These are phyloP conservation scores for Diaporthe velutina DNA, from an alignment of 2,329 filamentous ascomycete species.

Conservation along the genomic window DNA sequence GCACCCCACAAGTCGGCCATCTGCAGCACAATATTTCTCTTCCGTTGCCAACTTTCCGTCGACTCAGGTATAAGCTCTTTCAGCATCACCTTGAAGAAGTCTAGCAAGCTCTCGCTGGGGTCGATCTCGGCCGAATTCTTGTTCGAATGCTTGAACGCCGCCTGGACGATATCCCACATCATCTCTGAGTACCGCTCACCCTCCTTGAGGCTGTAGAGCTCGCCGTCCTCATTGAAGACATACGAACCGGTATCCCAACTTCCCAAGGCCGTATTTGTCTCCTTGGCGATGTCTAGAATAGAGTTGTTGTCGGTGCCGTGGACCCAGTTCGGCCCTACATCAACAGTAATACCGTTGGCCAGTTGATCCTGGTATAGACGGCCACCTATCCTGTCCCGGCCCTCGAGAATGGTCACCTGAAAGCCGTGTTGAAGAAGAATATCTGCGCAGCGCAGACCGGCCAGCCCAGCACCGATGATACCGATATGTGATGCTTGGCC, in stretches of 20 bases:
- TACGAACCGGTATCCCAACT: constrained; percentile 66
- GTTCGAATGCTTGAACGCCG: constrained; percentile 77
- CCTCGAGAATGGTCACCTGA: constrained; percentile 78
- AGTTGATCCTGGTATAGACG: constrained; percentile 68
- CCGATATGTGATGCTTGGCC: constrained; percentile 66
- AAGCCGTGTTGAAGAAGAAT: constrained; percentile 74
- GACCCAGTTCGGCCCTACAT: constrained; percentile 83
- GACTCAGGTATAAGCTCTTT: constrained; percentile 60
- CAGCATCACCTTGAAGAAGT: constrained; percentile 65
- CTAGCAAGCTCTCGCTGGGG: constrained; percentile 61
- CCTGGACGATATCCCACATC: constrained; percentile 77
- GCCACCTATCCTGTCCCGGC: constrained; percentile 75
- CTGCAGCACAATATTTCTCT: constrained; percentile 60
- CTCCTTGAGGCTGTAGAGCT: constrained; percentile 60
- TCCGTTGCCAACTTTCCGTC: constrained; percentile 54
- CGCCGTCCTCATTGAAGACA: constrained; percentile 69
- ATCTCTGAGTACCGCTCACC: constrained; percentile 62
- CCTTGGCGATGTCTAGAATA: constrained; percentile 74
- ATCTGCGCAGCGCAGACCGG: constrained; percentile 79
- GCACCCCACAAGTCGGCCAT: constrained; percentile 77
- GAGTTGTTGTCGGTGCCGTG: constrained; percentile 80
- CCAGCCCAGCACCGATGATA: constrained; percentile 78
- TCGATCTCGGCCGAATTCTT: constrained; percentile 63
- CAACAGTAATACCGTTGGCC: constrained; percentile 62
- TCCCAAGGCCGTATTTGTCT: constrained; percentile 66